Evolutionary conservation across 257 asterid genomes (phyloP).

Genomic region (Coffea canephora): DNA sequence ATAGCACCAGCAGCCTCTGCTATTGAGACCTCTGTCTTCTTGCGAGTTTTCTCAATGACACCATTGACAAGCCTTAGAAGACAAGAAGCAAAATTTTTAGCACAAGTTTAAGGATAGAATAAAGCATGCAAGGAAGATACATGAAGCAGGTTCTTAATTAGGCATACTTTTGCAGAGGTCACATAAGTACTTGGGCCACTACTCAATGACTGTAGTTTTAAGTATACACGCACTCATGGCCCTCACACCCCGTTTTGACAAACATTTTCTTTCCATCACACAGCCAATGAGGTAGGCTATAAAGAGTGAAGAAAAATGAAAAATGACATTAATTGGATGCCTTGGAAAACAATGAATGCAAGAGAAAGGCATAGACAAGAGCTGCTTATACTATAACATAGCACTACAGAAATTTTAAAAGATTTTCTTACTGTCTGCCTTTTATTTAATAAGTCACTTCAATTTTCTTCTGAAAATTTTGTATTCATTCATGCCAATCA

Average conservation of each 20-base stretch:
- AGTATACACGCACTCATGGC: not conserved
- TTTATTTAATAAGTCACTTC: too few relatives aligned
- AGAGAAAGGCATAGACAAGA: not conserved
- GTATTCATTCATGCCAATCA: too few relatives aligned
- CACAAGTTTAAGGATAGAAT: not conserved
- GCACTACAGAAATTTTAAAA: not conserved
- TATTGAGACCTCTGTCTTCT: conserved; percentile 62
- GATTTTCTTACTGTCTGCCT: too few relatives aligned
- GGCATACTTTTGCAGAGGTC: not conserved
- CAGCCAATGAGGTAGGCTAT: not conserved
- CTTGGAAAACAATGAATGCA: not conserved
- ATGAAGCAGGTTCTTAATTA: not conserved
- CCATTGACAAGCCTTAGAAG: conserved; percentile 77
- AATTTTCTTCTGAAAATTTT: too few relatives aligned
- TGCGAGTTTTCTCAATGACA: conserved; percentile 78
- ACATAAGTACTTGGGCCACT: not conserved
- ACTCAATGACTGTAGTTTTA: not conserved
- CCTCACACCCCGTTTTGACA: too few relatives aligned
- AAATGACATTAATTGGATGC: not conserved
- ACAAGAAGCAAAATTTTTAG: not conserved
- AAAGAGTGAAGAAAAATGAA: not conserved
- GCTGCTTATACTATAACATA: not conserved
- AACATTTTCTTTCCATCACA: not conserved
- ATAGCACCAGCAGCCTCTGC: conserved; percentile 82
- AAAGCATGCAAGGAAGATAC: not conserved